Evolutionary conservation across 176 grass and related monocot genomes (phyloP), one percentile per base, ranked within the genome.

Genomic region (Dendrocalamus sinicus): DNA sequence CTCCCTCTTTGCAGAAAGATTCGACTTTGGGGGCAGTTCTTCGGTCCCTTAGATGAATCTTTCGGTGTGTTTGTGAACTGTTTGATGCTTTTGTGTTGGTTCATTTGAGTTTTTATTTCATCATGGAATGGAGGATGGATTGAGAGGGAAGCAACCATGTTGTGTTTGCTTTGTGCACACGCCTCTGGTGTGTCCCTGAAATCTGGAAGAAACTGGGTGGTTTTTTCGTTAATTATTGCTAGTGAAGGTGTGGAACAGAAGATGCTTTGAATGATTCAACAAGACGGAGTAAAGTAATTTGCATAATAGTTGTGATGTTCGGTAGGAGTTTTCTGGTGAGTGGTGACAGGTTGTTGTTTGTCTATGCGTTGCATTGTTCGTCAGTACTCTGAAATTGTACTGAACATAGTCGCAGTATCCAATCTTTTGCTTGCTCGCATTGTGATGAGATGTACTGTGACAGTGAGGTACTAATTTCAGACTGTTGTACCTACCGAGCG

Each of bases 401-500:
- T 41, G 65, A 45, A 17, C 19, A 19, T 83, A 30, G 19, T 67
- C 67, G 23, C 52, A 30, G 20, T 78, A 58, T 78, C 11, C 39
- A 82, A 79, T 83, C 79, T 54, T 73, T 81, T 72, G 26, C 80
- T 22, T 79, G 59, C 59, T 61, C 59, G 12, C 40, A 46, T 47
- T 72, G 24, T 57, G 61, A 75, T 46, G 32, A 63, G 32, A 57
- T 72, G 45, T 57, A 61, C 67, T 46, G 32, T 53, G 32, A 57
- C 67, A 90, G 39, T 19, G 22, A 73, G 78, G 84, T 79, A 73
- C 66, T 6, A n/a, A 35, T 86, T 86, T 67, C 48, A 79, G 67
- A 59, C 40, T 58, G 24, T 23, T 67, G 47, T 73, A 73, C 72
- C 19, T 70, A 54, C 35, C 72, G 37, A 73, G 19, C 60, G 67